phyloP scores from a whole-genome alignment of 2,329 filamentous ascomycete species.

The Fusarium sp. region DNA sequence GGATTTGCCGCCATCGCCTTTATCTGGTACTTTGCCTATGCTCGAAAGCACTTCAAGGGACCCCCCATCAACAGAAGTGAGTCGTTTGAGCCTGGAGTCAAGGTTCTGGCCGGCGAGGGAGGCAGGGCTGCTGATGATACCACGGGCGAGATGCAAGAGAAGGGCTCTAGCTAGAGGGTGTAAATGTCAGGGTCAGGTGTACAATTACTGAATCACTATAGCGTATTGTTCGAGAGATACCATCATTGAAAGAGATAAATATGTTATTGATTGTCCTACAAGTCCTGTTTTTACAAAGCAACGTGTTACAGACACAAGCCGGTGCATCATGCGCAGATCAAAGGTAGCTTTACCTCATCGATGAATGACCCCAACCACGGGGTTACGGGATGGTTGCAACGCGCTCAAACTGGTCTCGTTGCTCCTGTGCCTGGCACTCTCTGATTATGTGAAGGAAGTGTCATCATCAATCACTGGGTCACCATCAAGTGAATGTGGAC shows the following conservation, averaged over 20 bases:
- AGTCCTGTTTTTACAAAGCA: background rate
- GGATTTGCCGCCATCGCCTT: constrained; percentile 71
- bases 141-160: constrained; percentile 22
- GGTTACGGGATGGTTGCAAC: background rate
- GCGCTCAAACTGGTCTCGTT: background rate
- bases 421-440: background rate
- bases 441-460: background rate
- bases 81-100: constrained; percentile 29
- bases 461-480: background rate
- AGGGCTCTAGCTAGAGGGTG: constrained; percentile 26
- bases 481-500: background rate
- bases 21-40: constrained; percentile 72
- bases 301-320: background rate
- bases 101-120: constrained; percentile 31
- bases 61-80: constrained; percentile 50
- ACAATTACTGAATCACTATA: background rate
- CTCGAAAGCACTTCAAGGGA: constrained; percentile 72
- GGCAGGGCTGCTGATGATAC: constrained; percentile 12
- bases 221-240: background rate
- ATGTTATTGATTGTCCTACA: background rate
- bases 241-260: background rate
- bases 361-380: background rate
- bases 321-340: background rate
- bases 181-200: background rate
- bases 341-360: background rate